Conservation (phyloP, 768 basidiomycete species). For the Cytidiella melzeri region DNA sequence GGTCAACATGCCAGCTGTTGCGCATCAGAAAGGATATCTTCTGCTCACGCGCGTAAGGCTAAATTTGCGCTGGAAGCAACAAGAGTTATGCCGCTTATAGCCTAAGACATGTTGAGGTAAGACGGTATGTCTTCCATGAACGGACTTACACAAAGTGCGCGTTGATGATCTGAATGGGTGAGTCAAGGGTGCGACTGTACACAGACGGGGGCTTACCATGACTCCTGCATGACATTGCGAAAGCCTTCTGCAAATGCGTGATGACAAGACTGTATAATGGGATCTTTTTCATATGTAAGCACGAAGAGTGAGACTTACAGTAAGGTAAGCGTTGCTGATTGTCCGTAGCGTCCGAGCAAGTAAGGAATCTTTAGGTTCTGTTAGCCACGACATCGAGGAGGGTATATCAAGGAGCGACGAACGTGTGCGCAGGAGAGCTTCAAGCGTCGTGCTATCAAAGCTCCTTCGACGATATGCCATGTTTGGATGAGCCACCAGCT, state of each 20-base stretch:
- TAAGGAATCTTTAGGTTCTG: conserved; percentile 4
- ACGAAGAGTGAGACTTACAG: conserved; percentile 4
- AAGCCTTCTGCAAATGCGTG: no score
- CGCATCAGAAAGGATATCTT: no score
- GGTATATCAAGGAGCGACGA: background rate
- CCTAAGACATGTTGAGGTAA: background rate
- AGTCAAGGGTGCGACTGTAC: background rate
- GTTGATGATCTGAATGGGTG: background rate
- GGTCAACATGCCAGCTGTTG: no score
- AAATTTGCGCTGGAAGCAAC: conserved; percentile 7
- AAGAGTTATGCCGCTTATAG: background rate
- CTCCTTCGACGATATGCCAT: conserved; percentile 1
- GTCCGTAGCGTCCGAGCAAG: conserved; percentile 4
- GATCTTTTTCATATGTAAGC: no score
- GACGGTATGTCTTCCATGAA: no score
- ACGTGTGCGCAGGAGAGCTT: background rate
- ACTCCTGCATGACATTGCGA: no score
- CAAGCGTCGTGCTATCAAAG: background rate
- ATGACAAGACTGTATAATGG: no score
- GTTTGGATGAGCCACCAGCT: conserved; percentile 9
- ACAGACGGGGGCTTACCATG: no score
- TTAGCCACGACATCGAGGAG: background rate
- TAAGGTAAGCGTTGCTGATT: background rate
- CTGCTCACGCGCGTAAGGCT: conserved; percentile 7
- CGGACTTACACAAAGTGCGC: background rate